Evolutionary conservation across 345 rosid species (phyloP).

Genomic region (Hibiscus mutabilis): DNA sequence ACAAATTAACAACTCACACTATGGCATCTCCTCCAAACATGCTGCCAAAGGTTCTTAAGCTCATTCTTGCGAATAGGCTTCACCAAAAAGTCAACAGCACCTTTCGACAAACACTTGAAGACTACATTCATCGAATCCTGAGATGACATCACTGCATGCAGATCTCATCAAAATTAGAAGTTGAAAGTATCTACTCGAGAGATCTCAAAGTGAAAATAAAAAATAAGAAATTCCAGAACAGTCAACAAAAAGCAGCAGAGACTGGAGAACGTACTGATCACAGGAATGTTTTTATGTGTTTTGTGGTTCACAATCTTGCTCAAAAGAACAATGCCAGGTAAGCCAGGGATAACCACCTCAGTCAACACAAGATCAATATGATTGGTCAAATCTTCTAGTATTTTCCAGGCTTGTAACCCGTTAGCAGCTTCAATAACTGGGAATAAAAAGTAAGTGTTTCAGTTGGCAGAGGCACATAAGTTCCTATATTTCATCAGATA

Average conservation of each 20-base stretch:
- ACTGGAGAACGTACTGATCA: conserved; percentile 38
- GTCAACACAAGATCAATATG: conserved; percentile 52
- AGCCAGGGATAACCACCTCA: conserved; percentile 48
- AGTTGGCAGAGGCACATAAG: not conserved
- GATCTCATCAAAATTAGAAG: conserved; percentile 26
- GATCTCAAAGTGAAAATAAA: not conserved
- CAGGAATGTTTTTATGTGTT: conserved; percentile 45
- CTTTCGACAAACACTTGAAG: conserved; percentile 53
- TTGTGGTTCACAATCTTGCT: conserved; percentile 52
- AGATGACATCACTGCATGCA: conserved; percentile 58
- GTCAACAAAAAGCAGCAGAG: not conserved
- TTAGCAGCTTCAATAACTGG: conserved; percentile 45
- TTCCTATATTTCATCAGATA: not conserved
- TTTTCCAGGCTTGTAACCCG: conserved; percentile 64
- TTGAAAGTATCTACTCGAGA: conserved; percentile 19
- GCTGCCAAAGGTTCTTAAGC: conserved; percentile 11
- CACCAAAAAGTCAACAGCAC: conserved; percentile 44
- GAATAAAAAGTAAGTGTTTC: not conserved
- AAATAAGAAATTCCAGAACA: not conserved
- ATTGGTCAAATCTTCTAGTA: conserved; percentile 39
- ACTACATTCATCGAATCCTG: conserved; percentile 46
- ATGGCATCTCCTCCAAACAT: conserved; percentile 35
- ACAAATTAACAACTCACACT: conserved; percentile 35
- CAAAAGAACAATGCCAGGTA: conserved; percentile 53
- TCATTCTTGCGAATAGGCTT: conserved; percentile 10